Percentiles rank a stretch among this genome's conserved stretches.
Conservation (phyloP, 2,329 filamentous ascomycete species). For the Aspergillus ochraceus region DNA sequence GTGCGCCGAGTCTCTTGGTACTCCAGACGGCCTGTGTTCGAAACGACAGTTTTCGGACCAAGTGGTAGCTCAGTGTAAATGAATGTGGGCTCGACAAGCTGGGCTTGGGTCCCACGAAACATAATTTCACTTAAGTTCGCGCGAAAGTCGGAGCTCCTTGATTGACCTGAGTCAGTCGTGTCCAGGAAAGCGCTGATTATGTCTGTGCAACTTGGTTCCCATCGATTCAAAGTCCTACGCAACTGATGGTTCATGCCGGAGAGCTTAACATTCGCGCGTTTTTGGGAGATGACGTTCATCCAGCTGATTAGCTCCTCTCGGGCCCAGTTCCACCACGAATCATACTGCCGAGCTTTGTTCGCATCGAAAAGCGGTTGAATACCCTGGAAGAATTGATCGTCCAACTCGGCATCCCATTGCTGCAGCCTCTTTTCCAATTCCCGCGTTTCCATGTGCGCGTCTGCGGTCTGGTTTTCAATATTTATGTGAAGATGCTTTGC, state of each 20-base stretch:
- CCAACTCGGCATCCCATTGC: slow-evolving; percentile 30
- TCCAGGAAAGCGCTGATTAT: slow-evolving; percentile 9
- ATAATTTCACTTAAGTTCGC: slow-evolving; percentile 6
- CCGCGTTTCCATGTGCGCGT: background rate
- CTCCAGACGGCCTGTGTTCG: slow-evolving; percentile 3
- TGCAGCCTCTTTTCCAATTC: slow-evolving; percentile 18
- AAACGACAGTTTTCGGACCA: slow-evolving; percentile 11
- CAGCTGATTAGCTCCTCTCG: slow-evolving; percentile 24
- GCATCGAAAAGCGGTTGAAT: slow-evolving; percentile 32
- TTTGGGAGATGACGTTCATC: slow-evolving; percentile 2
- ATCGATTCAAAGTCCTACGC: slow-evolving; percentile 14
- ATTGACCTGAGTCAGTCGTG: background rate
- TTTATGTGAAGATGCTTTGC: slow-evolving; percentile 8
- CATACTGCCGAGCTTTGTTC: slow-evolving; percentile 28
- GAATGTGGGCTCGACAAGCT: slow-evolving; percentile 10
- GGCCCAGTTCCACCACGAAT: slow-evolving; percentile 41
- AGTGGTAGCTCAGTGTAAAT: slow-evolving; percentile 11
- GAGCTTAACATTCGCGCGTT: background rate
- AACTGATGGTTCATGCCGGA: slow-evolving; percentile 3
- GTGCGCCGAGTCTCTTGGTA: slow-evolving; percentile 12
- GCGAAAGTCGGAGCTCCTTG: background rate
- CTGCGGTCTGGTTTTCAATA: background rate
- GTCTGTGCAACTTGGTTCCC: slow-evolving; percentile 16
- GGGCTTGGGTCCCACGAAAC: slow-evolving; percentile 2
- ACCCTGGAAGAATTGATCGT: slow-evolving; percentile 29